Base-by-base conservation (phyloP, 2,329 filamentous ascomycete genomes). In the Fusarium continuum region DNA sequence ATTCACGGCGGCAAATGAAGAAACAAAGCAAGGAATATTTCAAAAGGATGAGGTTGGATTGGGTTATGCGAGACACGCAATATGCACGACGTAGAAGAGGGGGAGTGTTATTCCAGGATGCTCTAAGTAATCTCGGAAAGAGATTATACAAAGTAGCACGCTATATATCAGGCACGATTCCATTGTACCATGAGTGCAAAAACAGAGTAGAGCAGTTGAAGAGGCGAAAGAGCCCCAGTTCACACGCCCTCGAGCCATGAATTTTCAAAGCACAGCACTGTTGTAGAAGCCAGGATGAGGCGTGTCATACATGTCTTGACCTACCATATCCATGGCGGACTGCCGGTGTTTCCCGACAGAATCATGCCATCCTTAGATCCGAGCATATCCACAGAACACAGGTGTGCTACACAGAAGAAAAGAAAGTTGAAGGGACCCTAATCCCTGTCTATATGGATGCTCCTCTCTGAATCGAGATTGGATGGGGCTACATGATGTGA, bases 291-390 rank as follows among this genome's bases (percentile, higher is more conserved):
- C 36, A 57, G 66, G 53, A 68, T 60, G 43, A 34, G 43, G 43
- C 38, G 61, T 60, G 61, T 52, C 48, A 31, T 34, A 65, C 47
- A 55, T 32, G 40, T n/a, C n/a, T n/a, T n/a, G n/a, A 41, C 22
- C n/a, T 22, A 44, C 39, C 29, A 22, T 11, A 29, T 29, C 28
- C 32, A 56, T 32, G 26, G 32, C 31, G 48, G 41, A 47, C 17
- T 59, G 58, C 67, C 69, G 69, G 60, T 66, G 55, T 66, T 61
- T 71, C 59, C 69, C 65, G 69, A 71, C 51, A 38, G 50, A 67
- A 71, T 71, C 69, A 70, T 66, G 69, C 57, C 69, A 71, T 71
- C 43, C 46, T 58, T 55, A 28, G 59, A 70, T 64, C 52, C 48
- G 66, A 62, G 46, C 62, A 55, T 29, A 10, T 45, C 43, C 35